Evolutionary conservation across 2,329 filamentous ascomycete species (phyloP).

Genomic region (Rhynchosporium secalis): DNA sequence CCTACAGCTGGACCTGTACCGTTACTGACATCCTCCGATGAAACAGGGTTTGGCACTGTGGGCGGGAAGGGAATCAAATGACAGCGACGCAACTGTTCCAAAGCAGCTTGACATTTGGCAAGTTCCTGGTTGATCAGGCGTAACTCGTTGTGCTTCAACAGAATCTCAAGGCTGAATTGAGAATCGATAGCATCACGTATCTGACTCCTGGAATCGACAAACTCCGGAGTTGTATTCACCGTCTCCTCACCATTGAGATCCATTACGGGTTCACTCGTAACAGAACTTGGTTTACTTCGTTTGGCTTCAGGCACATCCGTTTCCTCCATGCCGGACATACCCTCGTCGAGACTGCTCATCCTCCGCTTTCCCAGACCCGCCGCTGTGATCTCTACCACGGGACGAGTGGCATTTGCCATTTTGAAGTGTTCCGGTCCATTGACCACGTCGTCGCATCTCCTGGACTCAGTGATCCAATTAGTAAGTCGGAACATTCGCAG

Average conservation of each 20-base stretch:
- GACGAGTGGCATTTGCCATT: slow-evolving; percentile 37
- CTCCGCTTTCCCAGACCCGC: slow-evolving; percentile 33
- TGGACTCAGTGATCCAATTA: slow-evolving; percentile 55
- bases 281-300: slow-evolving; percentile 37
- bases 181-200: slow-evolving; percentile 61
- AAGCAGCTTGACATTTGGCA: slow-evolving; percentile 88
- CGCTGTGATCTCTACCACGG: slow-evolving; percentile 31
- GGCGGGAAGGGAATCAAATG: slow-evolving; percentile 88
- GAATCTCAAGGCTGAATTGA: slow-evolving; percentile 86
- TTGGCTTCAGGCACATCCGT: slow-evolving; percentile 35
- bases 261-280: slow-evolving; percentile 20
- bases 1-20: slow-evolving; percentile 72
- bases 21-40: slow-evolving; percentile 69
- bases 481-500: slow-evolving; percentile 61
- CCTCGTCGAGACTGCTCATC: slow-evolving; percentile 28
- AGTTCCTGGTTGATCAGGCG: slow-evolving; percentile 94
- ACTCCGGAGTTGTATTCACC: slow-evolving; percentile 9
- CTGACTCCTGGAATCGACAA: slow-evolving; percentile 31
- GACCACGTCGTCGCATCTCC: slow-evolving; percentile 55
- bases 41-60: slow-evolving; percentile 63
- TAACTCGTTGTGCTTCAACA: slow-evolving; percentile 92
- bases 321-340: slow-evolving; percentile 20
- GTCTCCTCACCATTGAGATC: not conserved
- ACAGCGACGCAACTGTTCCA: slow-evolving; percentile 92
- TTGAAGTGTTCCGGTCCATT: slow-evolving; percentile 45